Base-by-base conservation (phyloP, 2,329 filamentous ascomycete species). In the Sporothrix brunneoviolacea region DNA sequence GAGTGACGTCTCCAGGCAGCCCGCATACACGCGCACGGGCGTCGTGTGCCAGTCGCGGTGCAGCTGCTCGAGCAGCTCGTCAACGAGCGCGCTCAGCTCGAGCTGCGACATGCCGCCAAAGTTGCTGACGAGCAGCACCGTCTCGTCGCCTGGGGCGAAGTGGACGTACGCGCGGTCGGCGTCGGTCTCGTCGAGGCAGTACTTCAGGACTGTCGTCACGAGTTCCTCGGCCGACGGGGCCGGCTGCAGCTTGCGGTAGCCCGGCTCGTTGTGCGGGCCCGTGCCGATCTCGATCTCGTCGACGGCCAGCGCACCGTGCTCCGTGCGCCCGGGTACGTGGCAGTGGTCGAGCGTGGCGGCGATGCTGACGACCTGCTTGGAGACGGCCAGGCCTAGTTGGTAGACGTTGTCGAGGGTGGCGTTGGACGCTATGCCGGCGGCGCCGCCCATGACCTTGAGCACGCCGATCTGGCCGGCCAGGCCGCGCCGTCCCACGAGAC, bases 1-100 rank as follows among this genome's bases (percentile, higher is more conserved):
- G 59, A 88, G 73, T 15, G 82, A 86, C 0, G 84, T 87, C 74
- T 87, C 85, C 50, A 83, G 75, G 24, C 79, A 82, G 2, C 84
- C 84, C 0, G 74, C 68, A 46, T 79, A 72, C 46, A 85, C 74
- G 27, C 84, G 72, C 4, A 72, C 70, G 0, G 77, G 76, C 41
- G 67, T 63, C 4, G 79, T 68, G 6, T 68, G 65, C 73, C 75
- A 80, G 53, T 70, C 61, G 0, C 51, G 55, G 7, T 64, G 65
- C 10, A 80, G 64, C 59, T 80, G 77, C 35, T 69, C 67, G 7
- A 78, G 68, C 10, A 79, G 61, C 62, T 80, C 76, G 51, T 79
- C 71, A 12, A 75, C 66, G 4, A 79, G 64, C 1, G 76, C 78
- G 7, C 74, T 73, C 58, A 80, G 67, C 62, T 82, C 79, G 7